These are phyloP conservation scores for Pharnaceum exiguum DNA, from an alignment of 148 eudicot species.

Conservation along the genomic window DNA sequence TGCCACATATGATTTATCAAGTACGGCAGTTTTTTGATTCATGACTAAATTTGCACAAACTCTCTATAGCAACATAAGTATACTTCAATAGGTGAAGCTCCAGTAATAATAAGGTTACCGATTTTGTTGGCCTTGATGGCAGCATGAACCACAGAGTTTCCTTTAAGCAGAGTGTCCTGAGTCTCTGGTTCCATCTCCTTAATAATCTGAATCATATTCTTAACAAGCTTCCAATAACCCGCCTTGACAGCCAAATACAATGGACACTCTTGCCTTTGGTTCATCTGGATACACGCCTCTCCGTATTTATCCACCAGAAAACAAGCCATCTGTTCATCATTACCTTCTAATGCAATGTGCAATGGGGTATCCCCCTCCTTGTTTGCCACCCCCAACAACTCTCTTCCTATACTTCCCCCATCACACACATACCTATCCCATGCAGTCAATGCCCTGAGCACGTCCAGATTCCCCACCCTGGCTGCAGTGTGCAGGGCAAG, in stretches of 20 bases:
- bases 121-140: neutral
- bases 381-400: neutral
- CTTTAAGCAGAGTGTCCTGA: neutral
- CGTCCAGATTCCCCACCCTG: neutral
- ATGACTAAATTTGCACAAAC: no score
- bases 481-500: neutral
- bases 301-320: neutral
- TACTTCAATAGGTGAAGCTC: no score
- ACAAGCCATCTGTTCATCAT: neutral
- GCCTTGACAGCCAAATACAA: slow-evolving; percentile 4
- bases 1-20: no score
- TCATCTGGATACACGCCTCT: neutral
- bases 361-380: neutral
- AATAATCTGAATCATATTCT: neutral
- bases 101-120: neutral
- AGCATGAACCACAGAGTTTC: slow-evolving; percentile 12
- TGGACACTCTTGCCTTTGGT: neutral
- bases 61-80: no score
- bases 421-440: neutral
- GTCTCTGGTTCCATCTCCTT: neutral
- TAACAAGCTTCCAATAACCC: slow-evolving; percentile 3
- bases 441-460: neutral
- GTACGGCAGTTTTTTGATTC: no score
- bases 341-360: slow-evolving; percentile 5
- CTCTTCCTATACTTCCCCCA: neutral